Percentiles rank a stretch among this genome's conserved stretches.
phyloP scores from a whole-genome alignment of 1,139 yeast species.

The Zygosaccharomyces sapae region DNA sequence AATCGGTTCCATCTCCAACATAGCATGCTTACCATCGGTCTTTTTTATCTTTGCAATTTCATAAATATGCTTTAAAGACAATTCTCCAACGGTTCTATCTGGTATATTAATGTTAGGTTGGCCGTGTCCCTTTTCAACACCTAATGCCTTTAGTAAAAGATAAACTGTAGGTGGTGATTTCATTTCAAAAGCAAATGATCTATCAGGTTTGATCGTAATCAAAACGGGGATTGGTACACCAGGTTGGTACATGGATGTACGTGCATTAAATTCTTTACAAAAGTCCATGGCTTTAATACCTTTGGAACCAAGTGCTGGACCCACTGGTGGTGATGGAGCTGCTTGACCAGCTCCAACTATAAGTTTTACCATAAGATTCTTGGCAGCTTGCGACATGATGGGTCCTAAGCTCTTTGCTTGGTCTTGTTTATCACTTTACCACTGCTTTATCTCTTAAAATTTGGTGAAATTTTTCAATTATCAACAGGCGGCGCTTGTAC shows the following conservation, averaged over 20 bases:
- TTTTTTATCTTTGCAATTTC: conserved; percentile 94
- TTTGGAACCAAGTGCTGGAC: conserved; percentile 97
- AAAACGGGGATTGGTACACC: conserved; percentile 89
- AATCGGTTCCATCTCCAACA: conserved; percentile 66
- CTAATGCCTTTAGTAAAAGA: conserved; percentile 79
- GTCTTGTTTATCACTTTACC: not conserved
- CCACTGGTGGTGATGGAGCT: conserved; percentile 98
- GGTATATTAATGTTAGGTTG: conserved; percentile 41
- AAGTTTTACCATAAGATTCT: conserved; percentile 65
- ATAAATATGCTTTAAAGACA: conserved; percentile 83
- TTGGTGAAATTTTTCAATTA: conserved; percentile 1
- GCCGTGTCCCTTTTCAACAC: conserved; percentile 56
- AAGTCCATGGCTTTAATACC: conserved; percentile 99
- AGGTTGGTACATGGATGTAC: conserved; percentile 80
- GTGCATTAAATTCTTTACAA: conserved; percentile 96
- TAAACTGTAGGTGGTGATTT: conserved; percentile 92
- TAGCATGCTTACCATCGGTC: conserved; percentile 75
- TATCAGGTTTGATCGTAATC: conserved; percentile 84
- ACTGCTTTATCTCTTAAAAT: not conserved
- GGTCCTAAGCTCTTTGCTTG: not conserved
- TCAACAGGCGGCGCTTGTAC: not conserved
- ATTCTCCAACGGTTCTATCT: conserved; percentile 54
- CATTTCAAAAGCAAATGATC: conserved; percentile 80
- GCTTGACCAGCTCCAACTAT: conserved; percentile 99
- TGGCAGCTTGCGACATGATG: conserved; percentile 31